Conservation (phyloP, 23 red algal genomes). For the Cyanidioschyzon merolae region DNA sequence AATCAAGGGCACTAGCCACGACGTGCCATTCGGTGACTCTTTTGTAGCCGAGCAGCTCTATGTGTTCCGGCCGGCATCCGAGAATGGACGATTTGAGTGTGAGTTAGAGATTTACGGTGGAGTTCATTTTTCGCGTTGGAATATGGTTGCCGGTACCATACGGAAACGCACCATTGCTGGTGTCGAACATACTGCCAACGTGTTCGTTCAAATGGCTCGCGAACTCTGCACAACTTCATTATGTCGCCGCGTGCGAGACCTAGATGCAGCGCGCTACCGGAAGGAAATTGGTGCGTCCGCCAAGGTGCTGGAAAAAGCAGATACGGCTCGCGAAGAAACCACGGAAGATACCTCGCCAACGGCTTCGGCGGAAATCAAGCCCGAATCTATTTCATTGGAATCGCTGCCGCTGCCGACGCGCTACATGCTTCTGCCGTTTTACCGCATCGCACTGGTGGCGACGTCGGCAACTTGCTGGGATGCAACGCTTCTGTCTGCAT, state of each 20-base stretch:
- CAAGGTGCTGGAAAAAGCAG: neutral
- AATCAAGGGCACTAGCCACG: constrained; percentile 5
- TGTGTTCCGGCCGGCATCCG: neutral
- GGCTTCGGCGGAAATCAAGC: neutral
- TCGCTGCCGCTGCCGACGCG: neutral
- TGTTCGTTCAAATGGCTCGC: neutral
- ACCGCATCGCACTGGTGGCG: neutral
- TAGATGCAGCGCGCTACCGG: neutral
- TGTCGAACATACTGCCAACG: neutral
- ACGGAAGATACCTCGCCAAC: neutral
- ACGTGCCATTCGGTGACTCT: constrained; percentile 14
- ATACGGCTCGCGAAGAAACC: neutral
- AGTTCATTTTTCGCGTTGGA: neutral
- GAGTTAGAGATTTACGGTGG: neutral
- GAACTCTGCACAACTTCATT: constrained; percentile 9
- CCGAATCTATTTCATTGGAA: neutral
- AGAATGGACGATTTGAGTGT: neutral
- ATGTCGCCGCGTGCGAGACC: neutral
- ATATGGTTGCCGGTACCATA: constrained; percentile 2
- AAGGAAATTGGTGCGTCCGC: neutral
- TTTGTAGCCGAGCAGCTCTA: constrained; percentile 15
- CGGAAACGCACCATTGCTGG: neutral
- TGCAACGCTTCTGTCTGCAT: neutral
- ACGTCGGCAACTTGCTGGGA: neutral
- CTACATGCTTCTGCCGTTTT: neutral